These are phyloP conservation scores for Hanseniaspora thailandica DNA, from an alignment of 805 yeast species.

Conservation along the genomic window DNA sequence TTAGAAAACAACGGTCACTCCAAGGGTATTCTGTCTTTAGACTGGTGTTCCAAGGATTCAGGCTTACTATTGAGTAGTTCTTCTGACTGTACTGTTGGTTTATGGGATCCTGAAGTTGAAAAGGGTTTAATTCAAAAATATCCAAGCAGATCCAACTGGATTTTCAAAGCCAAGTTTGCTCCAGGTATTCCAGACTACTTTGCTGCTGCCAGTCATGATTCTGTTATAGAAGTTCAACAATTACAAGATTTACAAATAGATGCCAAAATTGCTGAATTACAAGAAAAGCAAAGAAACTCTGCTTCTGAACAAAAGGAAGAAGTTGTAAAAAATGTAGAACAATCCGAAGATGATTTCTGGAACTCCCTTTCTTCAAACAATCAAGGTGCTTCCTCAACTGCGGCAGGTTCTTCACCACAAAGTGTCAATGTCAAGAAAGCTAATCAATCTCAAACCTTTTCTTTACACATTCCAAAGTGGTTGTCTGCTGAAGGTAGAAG, in stretches of 20 bases:
- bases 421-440: constrained; percentile 64
- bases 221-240: constrained; percentile 68
- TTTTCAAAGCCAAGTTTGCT: constrained; percentile 77
- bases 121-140: constrained; percentile 64
- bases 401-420: constrained; percentile 73
- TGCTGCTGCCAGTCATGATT: constrained; percentile 81
- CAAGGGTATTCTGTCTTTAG: constrained; percentile 78
- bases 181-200: constrained; percentile 80
- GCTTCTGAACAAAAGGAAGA: constrained; percentile 23
- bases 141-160: constrained; percentile 90
- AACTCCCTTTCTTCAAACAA: constrained; percentile 32
- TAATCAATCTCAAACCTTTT: constrained; percentile 26
- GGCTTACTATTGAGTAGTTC: constrained; percentile 77
- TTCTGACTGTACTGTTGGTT: constrained; percentile 70
- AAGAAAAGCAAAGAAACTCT: constrained; percentile 17
- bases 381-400: constrained; percentile 23
- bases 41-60: constrained; percentile 85
- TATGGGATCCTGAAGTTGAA: constrained; percentile 73
- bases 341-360: constrained; percentile 77
- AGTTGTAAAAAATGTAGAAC: constrained; percentile 24
- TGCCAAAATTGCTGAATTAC: constrained; percentile 22
- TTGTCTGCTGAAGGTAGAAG: constrained; percentile 46
- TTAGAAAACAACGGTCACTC: constrained; percentile 56
- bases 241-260: constrained; percentile 50
- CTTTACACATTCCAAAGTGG: constrained; percentile 83